These are phyloP conservation scores for Cordyceps cateniannulata DNA, from an alignment of 2,329 filamentous ascomycete genomes.

Conservation along the genomic window DNA sequence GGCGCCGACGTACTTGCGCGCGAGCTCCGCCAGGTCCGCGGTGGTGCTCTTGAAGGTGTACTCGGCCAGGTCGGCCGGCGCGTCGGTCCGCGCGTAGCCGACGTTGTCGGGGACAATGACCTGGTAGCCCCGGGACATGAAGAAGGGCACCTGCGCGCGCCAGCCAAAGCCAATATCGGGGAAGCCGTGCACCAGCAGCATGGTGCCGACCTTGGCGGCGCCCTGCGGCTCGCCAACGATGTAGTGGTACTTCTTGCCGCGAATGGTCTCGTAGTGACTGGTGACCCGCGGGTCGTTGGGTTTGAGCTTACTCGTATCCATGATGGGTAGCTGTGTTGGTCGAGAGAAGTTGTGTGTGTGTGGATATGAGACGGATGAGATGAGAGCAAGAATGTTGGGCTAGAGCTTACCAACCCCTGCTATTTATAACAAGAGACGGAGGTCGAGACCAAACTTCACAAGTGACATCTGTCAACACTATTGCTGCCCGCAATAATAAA, in stretches of 20 bases:
- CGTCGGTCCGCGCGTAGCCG: slow-evolving; percentile 74
- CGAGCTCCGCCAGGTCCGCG: slow-evolving; percentile 69
- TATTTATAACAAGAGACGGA: neutral
- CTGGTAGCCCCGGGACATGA: slow-evolving; percentile 65
- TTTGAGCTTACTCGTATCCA: slow-evolving; percentile 57
- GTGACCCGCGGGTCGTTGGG: slow-evolving; percentile 36
- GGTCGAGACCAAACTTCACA: neutral
- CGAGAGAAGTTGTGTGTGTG: neutral
- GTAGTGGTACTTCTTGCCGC: slow-evolving; percentile 58
- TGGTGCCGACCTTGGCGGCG: slow-evolving; percentile 37
- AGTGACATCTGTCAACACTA: neutral
- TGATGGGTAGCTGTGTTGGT: slow-evolving; percentile 20
- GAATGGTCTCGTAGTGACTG: slow-evolving; percentile 26
- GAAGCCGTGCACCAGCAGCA: slow-evolving; percentile 65
- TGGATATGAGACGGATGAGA: neutral
- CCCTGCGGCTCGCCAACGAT: slow-evolving; percentile 45
- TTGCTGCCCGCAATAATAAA: neutral
- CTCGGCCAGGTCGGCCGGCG: slow-evolving; percentile 52
- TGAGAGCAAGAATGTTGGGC: neutral
- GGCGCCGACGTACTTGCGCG: slow-evolving; percentile 44
- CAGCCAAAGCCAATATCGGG: slow-evolving; percentile 80
- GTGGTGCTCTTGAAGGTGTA: slow-evolving; percentile 70
- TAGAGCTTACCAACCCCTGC: neutral
- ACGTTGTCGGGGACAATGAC: slow-evolving; percentile 83
- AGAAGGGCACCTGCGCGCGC: slow-evolving; percentile 79